Conservation (phyloP, 441 rosid genomes). For the Cnidoscolus chayamansa region DNA sequence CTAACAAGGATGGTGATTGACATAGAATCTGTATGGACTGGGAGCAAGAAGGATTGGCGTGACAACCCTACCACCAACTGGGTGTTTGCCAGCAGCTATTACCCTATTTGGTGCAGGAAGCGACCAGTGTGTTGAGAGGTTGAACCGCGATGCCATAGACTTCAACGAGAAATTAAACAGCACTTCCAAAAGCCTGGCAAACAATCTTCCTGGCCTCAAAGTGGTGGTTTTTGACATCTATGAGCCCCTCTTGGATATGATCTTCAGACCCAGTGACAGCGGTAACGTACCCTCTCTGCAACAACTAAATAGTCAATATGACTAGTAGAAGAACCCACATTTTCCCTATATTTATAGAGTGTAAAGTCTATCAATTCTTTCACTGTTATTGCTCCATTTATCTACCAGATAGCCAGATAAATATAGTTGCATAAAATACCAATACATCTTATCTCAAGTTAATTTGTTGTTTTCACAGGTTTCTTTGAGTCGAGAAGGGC, state of each 20-base stretch:
- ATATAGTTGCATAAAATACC: background rate
- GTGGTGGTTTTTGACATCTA: constrained; percentile 78
- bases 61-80: constrained; percentile 76
- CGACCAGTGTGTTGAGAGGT: constrained; percentile 62
- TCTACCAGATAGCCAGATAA: background rate
- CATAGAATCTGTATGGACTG: constrained; percentile 65
- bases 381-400: background rate
- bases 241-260: constrained; percentile 75
- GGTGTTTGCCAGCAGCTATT: constrained; percentile 92
- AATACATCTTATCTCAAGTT: background rate
- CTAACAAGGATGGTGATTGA: constrained; percentile 15
- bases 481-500: constrained; percentile 84
- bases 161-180: constrained; percentile 70
- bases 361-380: background rate
- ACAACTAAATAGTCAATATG: constrained; percentile 9
- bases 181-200: constrained; percentile 54
- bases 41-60: constrained; percentile 91
- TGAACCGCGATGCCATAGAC: constrained; percentile 67
- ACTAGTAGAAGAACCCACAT: background rate
- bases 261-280: constrained; percentile 52
- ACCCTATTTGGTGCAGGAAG: constrained; percentile 77
- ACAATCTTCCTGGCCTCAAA: constrained; percentile 65
- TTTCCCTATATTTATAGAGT: background rate
- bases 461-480: constrained; percentile 40
- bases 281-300: constrained; percentile 47